Base-by-base conservation (phyloP, 2,329 filamentous ascomycete species). In the Colletotrichum phormii region DNA sequence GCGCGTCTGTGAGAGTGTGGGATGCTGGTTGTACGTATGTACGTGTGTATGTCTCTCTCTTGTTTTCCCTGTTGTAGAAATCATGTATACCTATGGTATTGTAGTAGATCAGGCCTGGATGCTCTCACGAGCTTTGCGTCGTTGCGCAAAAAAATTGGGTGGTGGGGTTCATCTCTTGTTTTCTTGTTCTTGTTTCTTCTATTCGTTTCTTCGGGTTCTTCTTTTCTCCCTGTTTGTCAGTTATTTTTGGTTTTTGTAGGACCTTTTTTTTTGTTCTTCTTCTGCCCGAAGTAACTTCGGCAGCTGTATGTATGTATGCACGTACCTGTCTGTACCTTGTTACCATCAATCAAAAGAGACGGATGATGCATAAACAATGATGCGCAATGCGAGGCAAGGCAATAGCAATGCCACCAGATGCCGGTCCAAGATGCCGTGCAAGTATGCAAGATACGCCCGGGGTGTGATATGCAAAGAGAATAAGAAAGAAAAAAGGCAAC, bases 101-200 rank as follows among this genome's bases (percentile, higher is more conserved):
- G 65, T 62, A 51, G 73, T 75, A 74, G 74, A 75, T 72, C 68
- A 76, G 72, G 74, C 64, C 66, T 64, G 68, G 58, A 68, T 68
- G 75, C 76, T 76, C 76, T 76, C 76, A 74, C 76, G 76, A 74
- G 76, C 76, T 67, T 64, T 72, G 69, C 64, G 64, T 68, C 37
- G 58, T 62, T 35, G 58, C 46, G 35, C 49, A 58, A 37, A 55
- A 51, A 72, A 24, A n/a, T 31, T 58, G 11, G 64, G 24, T 29
- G 18, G 49, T 53, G 55, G 29, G 42, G 60, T 13, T 62, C 49
- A n/a, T 51, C 24, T 51, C 22, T n/a, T 63, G 22, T 46, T 53
- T 68, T 60, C 62, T 59, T 37, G n/a, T 72, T 46, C n/a, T 60
- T 37, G 24, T 55, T 61, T 15, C n/a, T n/a, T 31, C 18, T 62